Conservation (phyloP, 78 protist genomes). For the Polysphondylium violaceum region DNA sequence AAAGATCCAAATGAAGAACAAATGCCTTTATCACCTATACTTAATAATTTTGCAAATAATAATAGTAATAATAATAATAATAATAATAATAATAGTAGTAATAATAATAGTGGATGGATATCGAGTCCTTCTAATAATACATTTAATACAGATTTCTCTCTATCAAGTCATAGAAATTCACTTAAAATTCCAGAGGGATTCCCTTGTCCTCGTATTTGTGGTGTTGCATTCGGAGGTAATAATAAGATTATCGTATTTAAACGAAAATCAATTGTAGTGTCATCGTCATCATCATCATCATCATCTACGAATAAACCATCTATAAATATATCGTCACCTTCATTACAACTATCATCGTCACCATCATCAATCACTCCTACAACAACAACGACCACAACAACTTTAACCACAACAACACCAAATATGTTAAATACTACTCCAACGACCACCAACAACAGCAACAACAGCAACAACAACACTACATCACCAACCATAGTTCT, state of each 20-base stretch:
- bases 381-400: not conserved
- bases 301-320: not conserved
- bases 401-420: not conserved
- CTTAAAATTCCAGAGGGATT: slow-evolving; percentile 5
- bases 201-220: slow-evolving; percentile 80
- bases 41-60: not conserved
- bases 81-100: not conserved
- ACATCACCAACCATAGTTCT: not conserved
- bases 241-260: slow-evolving; percentile 18
- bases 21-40: slow-evolving; percentile 14
- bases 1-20: slow-evolving; percentile 31
- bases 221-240: slow-evolving; percentile 72
- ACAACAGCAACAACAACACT: not conserved
- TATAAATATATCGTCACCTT: not conserved
- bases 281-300: too few relatives aligned
- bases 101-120: not conserved
- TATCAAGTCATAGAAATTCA: slow-evolving; percentile 24
- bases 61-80: not conserved
- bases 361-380: not conserved
- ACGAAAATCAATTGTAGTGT: slow-evolving; percentile 28
- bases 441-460: not conserved
- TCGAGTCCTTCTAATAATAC: not conserved
- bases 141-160: not conserved
- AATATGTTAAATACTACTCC: not conserved
- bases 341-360: not conserved